phyloP scores from a whole-genome alignment of 805 yeast genomes.

The Cyberlindnera misumaiensis region DNA sequence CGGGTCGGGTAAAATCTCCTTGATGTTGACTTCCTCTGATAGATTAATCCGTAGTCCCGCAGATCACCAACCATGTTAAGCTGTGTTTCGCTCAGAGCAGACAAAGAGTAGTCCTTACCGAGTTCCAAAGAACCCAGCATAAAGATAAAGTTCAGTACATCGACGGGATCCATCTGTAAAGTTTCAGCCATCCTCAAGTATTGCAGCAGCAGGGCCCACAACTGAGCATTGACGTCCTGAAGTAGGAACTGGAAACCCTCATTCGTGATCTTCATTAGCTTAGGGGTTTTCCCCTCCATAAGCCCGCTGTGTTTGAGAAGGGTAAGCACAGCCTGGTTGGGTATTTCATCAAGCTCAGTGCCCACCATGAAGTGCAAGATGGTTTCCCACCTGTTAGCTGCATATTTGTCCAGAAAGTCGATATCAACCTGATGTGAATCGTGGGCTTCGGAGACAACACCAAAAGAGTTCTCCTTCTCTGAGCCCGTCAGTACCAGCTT shows the following conservation, averaged over 20 bases:
- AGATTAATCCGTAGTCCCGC: constrained; percentile 85
- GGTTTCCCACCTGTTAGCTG: constrained; percentile 87
- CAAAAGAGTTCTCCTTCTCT: constrained; percentile 61
- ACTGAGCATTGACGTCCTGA: constrained; percentile 89
- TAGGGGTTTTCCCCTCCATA: constrained; percentile 58
- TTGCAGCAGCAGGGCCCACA: constrained; percentile 87
- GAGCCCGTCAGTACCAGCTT: constrained; percentile 83
- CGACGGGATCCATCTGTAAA: constrained; percentile 90
- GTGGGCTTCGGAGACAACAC: constrained; percentile 53
- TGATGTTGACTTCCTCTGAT: constrained; percentile 51
- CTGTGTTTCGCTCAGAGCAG: constrained; percentile 73
- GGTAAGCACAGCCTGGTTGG: constrained; percentile 76
- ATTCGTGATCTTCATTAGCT: constrained; percentile 66
- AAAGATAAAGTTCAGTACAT: constrained; percentile 87
- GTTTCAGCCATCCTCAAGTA: constrained; percentile 80
- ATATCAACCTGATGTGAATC: constrained; percentile 53
- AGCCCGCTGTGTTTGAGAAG: constrained; percentile 74
- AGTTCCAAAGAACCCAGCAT: constrained; percentile 88
- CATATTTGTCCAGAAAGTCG: constrained; percentile 70
- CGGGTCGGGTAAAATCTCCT: constrained; percentile 83
- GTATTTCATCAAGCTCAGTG: constrained; percentile 61
- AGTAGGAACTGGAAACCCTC: constrained; percentile 89
- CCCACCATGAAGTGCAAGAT: constrained; percentile 98
- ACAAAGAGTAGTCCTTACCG: constrained; percentile 76
- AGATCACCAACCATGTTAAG: constrained; percentile 81